Percentiles rank a stretch among this genome's conserved stretches.
phyloP scores from a whole-genome alignment of 1,284 basidiomycete species.

The Cutaneotrichosporon cutaneum region DNA sequence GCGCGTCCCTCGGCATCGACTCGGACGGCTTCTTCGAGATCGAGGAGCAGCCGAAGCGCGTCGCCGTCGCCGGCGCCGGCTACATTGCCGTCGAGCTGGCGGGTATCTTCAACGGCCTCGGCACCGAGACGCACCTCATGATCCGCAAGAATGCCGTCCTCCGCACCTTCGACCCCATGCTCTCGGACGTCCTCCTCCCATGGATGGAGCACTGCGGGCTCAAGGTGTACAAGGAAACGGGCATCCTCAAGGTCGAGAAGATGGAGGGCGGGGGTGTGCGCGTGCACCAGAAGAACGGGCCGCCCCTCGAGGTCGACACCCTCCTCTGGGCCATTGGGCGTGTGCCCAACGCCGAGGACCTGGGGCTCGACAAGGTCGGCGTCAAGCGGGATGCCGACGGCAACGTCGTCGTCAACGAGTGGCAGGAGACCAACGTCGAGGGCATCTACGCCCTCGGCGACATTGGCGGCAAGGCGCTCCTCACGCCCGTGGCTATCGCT shows the following conservation, averaged over 20 bases:
- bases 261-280: constrained; percentile 66
- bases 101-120: constrained; percentile 81
- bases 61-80: constrained; percentile 91
- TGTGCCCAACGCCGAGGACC: constrained; percentile 70
- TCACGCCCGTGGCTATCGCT: constrained; percentile 98
- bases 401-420: constrained; percentile 85
- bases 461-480: constrained; percentile 81
- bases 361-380: constrained; percentile 76
- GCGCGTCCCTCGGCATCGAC: constrained; percentile 82
- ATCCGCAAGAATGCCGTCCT: constrained; percentile 88
- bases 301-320: constrained; percentile 78
- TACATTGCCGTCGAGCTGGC: constrained; percentile 97
- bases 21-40: constrained; percentile 98
- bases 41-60: constrained; percentile 83
- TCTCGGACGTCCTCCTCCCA: constrained; percentile 82
- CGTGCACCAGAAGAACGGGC: constrained; percentile 65
- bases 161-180: constrained; percentile 84
- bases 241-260: constrained; percentile 73
- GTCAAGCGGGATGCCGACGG: constrained; percentile 75
- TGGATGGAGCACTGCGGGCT: constrained; percentile 85
- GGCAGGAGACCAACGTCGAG: constrained; percentile 74
- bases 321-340: constrained; percentile 96
- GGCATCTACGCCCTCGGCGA: constrained; percentile 85
- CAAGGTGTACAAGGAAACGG: constrained; percentile 75
- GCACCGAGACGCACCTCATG: constrained; percentile 85